These are phyloP conservation scores for Phytophthora vignae DNA, from an alignment of 352 stramenopile genomes.

Conservation along the genomic window DNA sequence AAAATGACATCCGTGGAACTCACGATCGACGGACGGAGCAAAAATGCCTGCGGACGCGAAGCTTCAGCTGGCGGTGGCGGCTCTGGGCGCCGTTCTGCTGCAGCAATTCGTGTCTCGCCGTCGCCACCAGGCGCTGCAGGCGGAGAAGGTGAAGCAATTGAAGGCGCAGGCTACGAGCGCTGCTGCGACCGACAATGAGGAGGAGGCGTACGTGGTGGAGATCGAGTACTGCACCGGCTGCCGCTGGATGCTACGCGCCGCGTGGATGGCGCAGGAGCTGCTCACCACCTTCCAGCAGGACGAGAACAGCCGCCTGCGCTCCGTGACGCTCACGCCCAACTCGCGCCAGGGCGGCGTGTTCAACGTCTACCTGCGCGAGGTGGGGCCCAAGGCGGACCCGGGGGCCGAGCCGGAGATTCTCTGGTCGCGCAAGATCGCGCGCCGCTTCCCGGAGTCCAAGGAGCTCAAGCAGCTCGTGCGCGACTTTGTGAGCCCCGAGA, in stretches of 20 bases:
- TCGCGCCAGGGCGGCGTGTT: conserved; percentile 67
- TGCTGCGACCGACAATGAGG: background rate
- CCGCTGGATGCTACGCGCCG: conserved; percentile 89
- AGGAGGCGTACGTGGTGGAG: conserved; percentile 68
- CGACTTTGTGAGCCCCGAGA: conserved; percentile 85
- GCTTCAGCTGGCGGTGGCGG: conserved; percentile 36
- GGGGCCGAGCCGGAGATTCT: conserved; percentile 68
- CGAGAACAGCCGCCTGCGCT: conserved; percentile 48
- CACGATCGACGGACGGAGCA: conserved; percentile 9
- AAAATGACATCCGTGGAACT: conserved; percentile 8
- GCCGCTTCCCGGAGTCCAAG: conserved; percentile 92
- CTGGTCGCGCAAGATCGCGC: conserved; percentile 85
- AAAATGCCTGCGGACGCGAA: conserved; percentile 26
- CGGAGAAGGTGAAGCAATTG: conserved; percentile 18
- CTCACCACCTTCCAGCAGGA: conserved; percentile 93
- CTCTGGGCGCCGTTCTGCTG: conserved; percentile 43
- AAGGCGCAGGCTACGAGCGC: background rate
- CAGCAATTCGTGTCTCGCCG: conserved; percentile 51
- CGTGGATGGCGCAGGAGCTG: conserved; percentile 93
- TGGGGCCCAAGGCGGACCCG: conserved; percentile 34
- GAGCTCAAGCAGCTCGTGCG: conserved; percentile 94
- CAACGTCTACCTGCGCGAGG: conserved; percentile 65
- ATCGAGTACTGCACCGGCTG: conserved; percentile 95
- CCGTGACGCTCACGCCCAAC: conserved; percentile 75
- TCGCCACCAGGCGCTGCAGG: conserved; percentile 8